Evolutionary conservation across 2,329 filamentous ascomycete species (phyloP).

Genomic region (Colletotrichum noveboracense): DNA sequence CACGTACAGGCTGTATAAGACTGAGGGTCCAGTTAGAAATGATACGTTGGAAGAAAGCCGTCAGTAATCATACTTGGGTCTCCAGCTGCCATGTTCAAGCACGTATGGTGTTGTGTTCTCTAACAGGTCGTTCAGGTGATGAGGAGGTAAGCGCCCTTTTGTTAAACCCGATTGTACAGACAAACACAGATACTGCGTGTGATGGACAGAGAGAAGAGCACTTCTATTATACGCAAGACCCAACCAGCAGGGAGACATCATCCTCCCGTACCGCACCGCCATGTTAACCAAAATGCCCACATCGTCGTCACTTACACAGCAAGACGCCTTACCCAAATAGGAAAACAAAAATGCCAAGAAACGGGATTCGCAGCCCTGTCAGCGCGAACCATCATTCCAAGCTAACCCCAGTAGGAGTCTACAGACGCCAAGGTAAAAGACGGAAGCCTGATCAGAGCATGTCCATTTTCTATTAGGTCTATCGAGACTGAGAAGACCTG

Average conservation of each 20-base stretch:
- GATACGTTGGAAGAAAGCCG: too few relatives aligned
- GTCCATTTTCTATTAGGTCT: background rate
- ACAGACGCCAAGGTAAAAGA: background rate
- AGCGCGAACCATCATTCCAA: background rate
- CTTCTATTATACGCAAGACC: background rate
- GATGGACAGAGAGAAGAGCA: background rate
- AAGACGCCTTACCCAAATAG: background rate
- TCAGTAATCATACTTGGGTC: background rate
- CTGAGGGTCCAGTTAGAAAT: background rate
- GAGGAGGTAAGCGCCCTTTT: background rate
- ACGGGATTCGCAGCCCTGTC: background rate
- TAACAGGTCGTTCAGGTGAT: background rate
- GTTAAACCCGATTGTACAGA: background rate
- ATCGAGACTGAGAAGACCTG: background rate
- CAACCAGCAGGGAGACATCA: background rate
- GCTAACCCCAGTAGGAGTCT: background rate
- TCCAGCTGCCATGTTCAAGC: background rate
- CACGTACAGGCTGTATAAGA: constrained; percentile 24
- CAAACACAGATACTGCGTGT: background rate
- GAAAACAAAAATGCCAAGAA: background rate
- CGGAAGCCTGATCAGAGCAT: background rate
- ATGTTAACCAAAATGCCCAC: background rate
- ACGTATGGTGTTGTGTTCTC: too few relatives aligned
- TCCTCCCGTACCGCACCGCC: background rate
- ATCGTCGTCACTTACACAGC: background rate